Conservation (phyloP, 2,329 filamentous ascomycete genomes). For the Monosporascus sp. region DNA sequence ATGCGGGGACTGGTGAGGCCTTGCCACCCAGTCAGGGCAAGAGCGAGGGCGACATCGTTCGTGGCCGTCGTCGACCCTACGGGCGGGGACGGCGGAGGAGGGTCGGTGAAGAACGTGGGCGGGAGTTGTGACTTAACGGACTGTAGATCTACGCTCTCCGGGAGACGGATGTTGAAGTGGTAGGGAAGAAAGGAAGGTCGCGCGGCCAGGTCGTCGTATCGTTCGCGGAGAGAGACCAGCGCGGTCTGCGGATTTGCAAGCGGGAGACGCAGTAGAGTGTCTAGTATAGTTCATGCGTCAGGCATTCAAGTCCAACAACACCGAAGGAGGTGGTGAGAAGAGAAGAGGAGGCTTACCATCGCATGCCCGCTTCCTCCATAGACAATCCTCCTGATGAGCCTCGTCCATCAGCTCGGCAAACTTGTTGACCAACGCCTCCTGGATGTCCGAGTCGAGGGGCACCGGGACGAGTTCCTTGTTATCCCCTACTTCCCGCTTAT, state of each 20-base stretch:
- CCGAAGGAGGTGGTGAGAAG: too few species aligned
- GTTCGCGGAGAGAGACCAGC: conserved; percentile 51
- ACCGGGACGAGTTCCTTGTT: conserved; percentile 47
- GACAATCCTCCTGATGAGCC: conserved; percentile 73
- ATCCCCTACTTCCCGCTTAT: conserved; percentile 49
- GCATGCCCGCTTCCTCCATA: conserved; percentile 85
- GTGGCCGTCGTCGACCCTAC: conserved; percentile 27
- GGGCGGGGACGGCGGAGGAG: conserved; percentile 24
- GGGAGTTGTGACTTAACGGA: conserved; percentile 45
- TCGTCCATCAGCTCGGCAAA: conserved; percentile 69
- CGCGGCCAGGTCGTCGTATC: conserved; percentile 59
- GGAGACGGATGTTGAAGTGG: conserved; percentile 55
- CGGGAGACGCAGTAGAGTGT: conserved; percentile 55
- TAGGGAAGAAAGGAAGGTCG: conserved; percentile 55
- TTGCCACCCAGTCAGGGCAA: conserved; percentile 74
- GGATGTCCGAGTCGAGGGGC: conserved; percentile 56
- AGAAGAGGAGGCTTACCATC: conserved; percentile 52
- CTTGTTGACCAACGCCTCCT: conserved; percentile 66
- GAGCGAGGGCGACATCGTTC: conserved; percentile 58
- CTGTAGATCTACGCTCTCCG: conserved; percentile 47
- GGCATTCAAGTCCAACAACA: not conserved
- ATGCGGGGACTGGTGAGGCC: conserved; percentile 51
- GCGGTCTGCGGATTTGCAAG: conserved; percentile 57
- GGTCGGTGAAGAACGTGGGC: conserved; percentile 47
- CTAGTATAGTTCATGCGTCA: conserved; percentile 30